phyloP scores from a whole-genome alignment of 169 alveolate genomes.

The Miamiensis avidus region DNA sequence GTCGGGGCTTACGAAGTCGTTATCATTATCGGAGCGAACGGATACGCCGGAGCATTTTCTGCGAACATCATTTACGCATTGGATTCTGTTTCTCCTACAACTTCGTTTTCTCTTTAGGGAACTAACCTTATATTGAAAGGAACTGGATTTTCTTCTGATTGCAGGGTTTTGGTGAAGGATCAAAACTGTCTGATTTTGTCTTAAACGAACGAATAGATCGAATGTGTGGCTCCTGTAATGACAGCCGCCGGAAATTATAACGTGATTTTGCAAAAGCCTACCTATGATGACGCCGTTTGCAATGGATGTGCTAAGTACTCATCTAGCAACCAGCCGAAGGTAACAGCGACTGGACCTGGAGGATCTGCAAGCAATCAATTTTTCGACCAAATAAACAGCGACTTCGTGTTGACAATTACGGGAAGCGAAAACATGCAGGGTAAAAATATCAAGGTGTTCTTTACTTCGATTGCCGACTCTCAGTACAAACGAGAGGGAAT shows the following conservation, averaged over 20 bases:
- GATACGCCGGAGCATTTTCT: background rate
- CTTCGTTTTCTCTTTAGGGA: background rate
- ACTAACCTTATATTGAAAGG: background rate
- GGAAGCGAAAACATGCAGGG: no score
- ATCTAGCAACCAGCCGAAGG: background rate
- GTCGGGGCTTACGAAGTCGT: background rate
- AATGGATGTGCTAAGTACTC: background rate
- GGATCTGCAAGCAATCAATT: background rate
- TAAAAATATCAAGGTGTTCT: no score
- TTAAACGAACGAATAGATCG: background rate
- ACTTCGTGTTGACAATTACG: no score
- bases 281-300: background rate
- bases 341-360: background rate
- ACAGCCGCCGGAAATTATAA: background rate
- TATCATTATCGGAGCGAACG: background rate
- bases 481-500: background rate
- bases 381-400: no score
- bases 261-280: background rate
- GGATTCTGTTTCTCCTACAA: background rate
- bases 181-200: background rate
- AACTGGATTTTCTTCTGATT: background rate
- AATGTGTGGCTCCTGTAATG: background rate
- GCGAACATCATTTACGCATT: background rate
- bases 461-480: background rate
- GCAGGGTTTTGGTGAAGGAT: background rate